phyloP scores from a whole-genome alignment of 2,329 filamentous ascomycete genomes.

The Fusarium sulawesiense region DNA sequence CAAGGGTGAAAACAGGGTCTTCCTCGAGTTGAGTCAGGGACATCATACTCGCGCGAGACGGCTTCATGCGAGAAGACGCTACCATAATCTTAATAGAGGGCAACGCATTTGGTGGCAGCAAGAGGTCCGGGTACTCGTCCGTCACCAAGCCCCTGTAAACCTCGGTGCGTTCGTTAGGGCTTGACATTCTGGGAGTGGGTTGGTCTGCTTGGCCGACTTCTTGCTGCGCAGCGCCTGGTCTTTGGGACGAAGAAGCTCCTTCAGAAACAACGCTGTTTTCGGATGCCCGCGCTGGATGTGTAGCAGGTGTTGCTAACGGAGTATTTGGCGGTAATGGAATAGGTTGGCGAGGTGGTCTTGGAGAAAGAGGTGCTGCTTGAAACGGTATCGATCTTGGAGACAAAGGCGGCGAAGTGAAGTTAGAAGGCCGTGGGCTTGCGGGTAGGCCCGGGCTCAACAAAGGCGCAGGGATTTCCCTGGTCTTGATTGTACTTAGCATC shows the following conservation, averaged over 20 bases:
- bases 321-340: slow-evolving; percentile 79
- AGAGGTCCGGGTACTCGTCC: slow-evolving; percentile 86
- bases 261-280: slow-evolving; percentile 20
- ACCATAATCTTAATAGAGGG: slow-evolving; percentile 88
- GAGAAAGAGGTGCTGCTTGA: slow-evolving; percentile 70
- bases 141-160: slow-evolving; percentile 84
- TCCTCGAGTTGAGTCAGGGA: slow-evolving; percentile 85
- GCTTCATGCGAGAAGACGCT: slow-evolving; percentile 93
- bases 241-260: slow-evolving; percentile 23
- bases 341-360: slow-evolving; percentile 78
- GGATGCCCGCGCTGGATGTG: slow-evolving; percentile 53
- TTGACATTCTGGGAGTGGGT: slow-evolving; percentile 48
- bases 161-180: slow-evolving; percentile 58
- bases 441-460: slow-evolving; percentile 71
- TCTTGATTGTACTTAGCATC: slow-evolving; percentile 57
- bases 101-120: slow-evolving; percentile 89
- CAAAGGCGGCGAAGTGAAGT: slow-evolving; percentile 73
- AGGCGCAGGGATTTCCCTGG: slow-evolving; percentile 53
- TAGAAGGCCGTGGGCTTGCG: slow-evolving; percentile 68
- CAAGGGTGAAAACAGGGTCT: slow-evolving; percentile 93
- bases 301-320: slow-evolving; percentile 67
- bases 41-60: slow-evolving; percentile 86
- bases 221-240: slow-evolving; percentile 15
- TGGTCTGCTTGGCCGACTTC: slow-evolving; percentile 31
- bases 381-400: slow-evolving; percentile 67